Evolutionary conservation across 495 filamentous ascomycete species (phyloP), one percentile per base, ranked within the genome.

Genomic region (Penicillium bovifimosum): DNA sequence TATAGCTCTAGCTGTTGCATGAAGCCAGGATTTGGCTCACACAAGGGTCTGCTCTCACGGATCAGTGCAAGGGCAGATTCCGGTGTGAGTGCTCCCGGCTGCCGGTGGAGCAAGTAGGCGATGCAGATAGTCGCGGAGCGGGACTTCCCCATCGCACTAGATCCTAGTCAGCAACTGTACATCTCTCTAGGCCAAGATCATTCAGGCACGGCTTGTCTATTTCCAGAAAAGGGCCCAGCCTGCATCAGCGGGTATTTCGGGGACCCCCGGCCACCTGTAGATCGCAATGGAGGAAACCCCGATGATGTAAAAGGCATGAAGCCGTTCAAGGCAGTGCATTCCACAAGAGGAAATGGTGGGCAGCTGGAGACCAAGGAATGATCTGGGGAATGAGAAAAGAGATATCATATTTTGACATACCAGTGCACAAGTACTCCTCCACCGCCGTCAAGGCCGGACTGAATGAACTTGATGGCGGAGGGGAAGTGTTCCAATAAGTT

Each of bases 101-200:
- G 81, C 41, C 39, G 79, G 72, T 86, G 83, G 62, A 96, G 85
- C 46, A 97, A 74, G 70, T 90, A 96, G 61, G 95, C 91, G 47
- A 93, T 78, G 54, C 90, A 77, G 56, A 90, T 77, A 39, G 90
- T 83, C 54, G 90, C 85, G 18, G 91, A 96, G 43, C 93, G 88
- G 45, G 90, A 96, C 71, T 91, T 92, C 29, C 93, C 93, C 90
- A 96, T 95, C 28, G 90, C 91, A 79, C 93, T 96, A 69, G 52
- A 75, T 50, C 51, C 18, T 46, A 49, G 38, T 73, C 45, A 74
- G 63, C 41, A 29, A 47, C 29, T 28, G 52, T 42, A 34, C 28
- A 46, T 50, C 28, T 38, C 41, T 35, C 42, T 32, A 20, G 31
- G 47, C 27, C 14, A 40, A 31, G 36, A 14, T 5, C 36, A 14